Percentiles rank a stretch among this genome's conserved stretches.
These are phyloP conservation scores for Cladosporium austrohemisphaericum DNA, from an alignment of 2,329 filamentous ascomycete genomes.

Conservation along the genomic window DNA sequence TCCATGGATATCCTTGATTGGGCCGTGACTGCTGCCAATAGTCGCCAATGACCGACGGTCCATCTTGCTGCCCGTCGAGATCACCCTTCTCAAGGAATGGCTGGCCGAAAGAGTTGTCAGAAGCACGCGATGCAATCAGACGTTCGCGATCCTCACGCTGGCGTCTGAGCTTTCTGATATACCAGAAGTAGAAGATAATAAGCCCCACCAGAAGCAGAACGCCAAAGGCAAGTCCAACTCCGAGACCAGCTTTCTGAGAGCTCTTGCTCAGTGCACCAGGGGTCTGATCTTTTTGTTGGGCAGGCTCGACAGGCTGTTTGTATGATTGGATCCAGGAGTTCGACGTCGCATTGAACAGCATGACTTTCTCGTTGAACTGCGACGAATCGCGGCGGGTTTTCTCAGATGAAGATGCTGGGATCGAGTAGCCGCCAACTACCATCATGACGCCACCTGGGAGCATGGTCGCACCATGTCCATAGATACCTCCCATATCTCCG, in stretches of 20 bases:
- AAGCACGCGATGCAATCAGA: constrained; percentile 43
- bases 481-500: constrained; percentile 48
- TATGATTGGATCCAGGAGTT: constrained; percentile 57
- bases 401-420: constrained; percentile 38
- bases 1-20: constrained; percentile 16
- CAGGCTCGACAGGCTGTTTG: constrained; percentile 34
- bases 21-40: constrained; percentile 15
- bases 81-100: constrained; percentile 37
- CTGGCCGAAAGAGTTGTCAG: constrained; percentile 42
- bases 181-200: constrained; percentile 47
- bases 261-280: constrained; percentile 39
- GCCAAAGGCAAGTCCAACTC: constrained; percentile 44
- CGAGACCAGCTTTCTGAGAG: constrained; percentile 45
- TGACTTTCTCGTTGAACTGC: constrained; percentile 37
- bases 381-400: constrained; percentile 33
- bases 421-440: constrained; percentile 56
- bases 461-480: constrained; percentile 60
- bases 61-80: constrained; percentile 37
- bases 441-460: constrained; percentile 60
- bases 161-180: constrained; percentile 38
- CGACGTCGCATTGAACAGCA: constrained; percentile 61
- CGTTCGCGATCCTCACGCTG: constrained; percentile 49
- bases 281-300: constrained; percentile 3
- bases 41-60: constrained; percentile 37
- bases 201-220: constrained; percentile 40